phyloP scores from a whole-genome alignment of 2,329 filamentous ascomycete species.

The Diaporthe vaccinii region DNA sequence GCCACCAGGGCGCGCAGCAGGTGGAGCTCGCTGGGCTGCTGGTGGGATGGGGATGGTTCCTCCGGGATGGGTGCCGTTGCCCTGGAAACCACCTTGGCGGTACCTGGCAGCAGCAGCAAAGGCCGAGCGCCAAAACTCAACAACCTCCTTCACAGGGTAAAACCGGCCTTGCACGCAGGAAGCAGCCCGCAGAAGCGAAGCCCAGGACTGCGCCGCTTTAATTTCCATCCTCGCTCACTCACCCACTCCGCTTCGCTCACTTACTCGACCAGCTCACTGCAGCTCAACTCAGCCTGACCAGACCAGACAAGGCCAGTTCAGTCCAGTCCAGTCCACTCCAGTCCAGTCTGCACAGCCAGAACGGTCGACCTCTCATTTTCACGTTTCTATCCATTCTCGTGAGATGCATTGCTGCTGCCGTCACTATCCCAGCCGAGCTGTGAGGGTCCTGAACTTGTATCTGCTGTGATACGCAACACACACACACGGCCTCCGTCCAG shows the following conservation, averaged over 20 bases:
- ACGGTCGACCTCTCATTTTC: constrained; percentile 20
- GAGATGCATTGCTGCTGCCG: constrained; percentile 38
- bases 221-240: constrained; percentile 27
- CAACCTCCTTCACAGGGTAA: background rate
- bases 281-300: background rate
- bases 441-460: constrained; percentile 18
- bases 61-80: constrained; percentile 13
- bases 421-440: constrained; percentile 37
- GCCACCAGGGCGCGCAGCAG: background rate
- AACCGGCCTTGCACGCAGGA: constrained; percentile 16
- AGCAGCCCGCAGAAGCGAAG: constrained; percentile 24
- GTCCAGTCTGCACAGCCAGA: background rate
- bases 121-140: constrained; percentile 22
- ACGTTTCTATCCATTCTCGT: constrained; percentile 19
- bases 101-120: background rate
- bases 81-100: constrained; percentile 23
- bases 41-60: constrained; percentile 16
- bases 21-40: constrained; percentile 8
- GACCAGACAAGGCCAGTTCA: background rate
- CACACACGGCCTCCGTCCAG: background rate
- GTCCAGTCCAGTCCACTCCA: background rate
- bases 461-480: constrained; percentile 38
- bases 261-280: background rate
- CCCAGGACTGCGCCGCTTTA: constrained; percentile 30
- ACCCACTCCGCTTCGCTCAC: constrained; percentile 5